Evolutionary conservation across 2,329 filamentous ascomycete species (phyloP), one percentile per base, ranked within the genome.

Genomic region (Penicillium brevicompactum): DNA sequence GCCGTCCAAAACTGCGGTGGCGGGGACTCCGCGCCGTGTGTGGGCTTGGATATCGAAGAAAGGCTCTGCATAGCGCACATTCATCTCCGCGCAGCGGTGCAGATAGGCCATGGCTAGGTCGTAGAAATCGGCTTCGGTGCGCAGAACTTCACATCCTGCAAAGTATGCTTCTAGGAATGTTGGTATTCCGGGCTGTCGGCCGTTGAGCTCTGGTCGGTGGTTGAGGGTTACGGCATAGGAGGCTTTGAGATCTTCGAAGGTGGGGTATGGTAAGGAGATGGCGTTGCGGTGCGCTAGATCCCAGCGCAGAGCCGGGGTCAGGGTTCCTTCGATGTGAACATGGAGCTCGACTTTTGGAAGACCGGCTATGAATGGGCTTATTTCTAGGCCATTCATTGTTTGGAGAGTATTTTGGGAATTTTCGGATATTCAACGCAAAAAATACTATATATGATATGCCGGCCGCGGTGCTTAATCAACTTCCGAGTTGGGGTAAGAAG

Each of bases 271-370:
- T 14, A 75, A 58, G 3, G 59, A n/a, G 9, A 74, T 61, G 4
- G 60, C 64, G 56, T 79, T 79, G 18, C 73, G 71, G 27, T 72
- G 68, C 2, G 77, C 68, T 9, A 79, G 67, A 27, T 71, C 70
- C 76, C 76, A 80, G 49, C 72, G 69, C 2, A 80, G 65, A 16
- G 69, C 62, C 0, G 77, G 74, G 1, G 68, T 72, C n/a, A 79
- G 63, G 1, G 74, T 78, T 6, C 78, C 78, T 67, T 80, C 78
- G 47, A 80, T 77, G 62, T 80, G 77, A 21, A 80, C 54, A 58
- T 80, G 78, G 6, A 79, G 74, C 58, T 80, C 78, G 22, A 78
- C 72, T 51, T 80, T 80, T 5, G 78, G 77, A 1, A 79, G 63
- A 1, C 59, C 47, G 1, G 62, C 55, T 37, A 77, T 71, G 54